These are phyloP conservation scores for Noccaea bulbosa DNA, from an alignment of 345 rosid species.

Conservation along the genomic window DNA sequence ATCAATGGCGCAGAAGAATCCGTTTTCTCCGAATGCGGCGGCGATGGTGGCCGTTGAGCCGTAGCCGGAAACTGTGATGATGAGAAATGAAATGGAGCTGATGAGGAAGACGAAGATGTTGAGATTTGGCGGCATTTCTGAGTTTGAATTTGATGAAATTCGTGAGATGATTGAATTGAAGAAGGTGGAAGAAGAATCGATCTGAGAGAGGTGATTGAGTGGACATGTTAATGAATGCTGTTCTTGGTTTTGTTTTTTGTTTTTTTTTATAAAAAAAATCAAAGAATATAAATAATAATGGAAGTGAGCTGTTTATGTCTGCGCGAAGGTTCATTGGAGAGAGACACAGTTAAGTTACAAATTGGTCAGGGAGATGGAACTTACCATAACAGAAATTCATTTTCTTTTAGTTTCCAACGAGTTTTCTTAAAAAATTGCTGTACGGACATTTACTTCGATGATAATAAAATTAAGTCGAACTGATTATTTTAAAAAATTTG, in stretches of 20 bases:
- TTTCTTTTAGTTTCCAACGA: not conserved
- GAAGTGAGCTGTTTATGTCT: constrained; percentile 51
- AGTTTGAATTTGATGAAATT: constrained; percentile 10
- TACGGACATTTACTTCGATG: constrained; percentile 24
- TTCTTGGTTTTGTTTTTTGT: constrained; percentile 21
- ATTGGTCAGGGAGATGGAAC: constrained; percentile 37
- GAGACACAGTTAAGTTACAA: constrained; percentile 35
- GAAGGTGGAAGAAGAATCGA: constrained; percentile 37
- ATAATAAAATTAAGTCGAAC: no score
- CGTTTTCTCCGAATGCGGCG: constrained; percentile 65
- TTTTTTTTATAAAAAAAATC: not conserved
- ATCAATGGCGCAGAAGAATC: constrained; percentile 79
- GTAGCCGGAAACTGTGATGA: constrained; percentile 39
- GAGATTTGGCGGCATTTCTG: constrained; percentile 39
- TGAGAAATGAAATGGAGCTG: constrained; percentile 1
- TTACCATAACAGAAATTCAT: constrained; percentile 17
- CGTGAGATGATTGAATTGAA: not conserved
- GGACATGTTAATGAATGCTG: constrained; percentile 48
- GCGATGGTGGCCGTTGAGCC: constrained; percentile 45
- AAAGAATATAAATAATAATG: constrained; percentile 27
- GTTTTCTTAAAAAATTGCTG: not conserved
- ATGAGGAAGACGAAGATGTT: not conserved
- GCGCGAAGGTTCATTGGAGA: constrained; percentile 48
- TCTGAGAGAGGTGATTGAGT: constrained; percentile 32
- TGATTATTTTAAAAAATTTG: no score